Evolutionary conservation across 257 asterid species (phyloP).

Genomic region (Nicotiana undulata): DNA sequence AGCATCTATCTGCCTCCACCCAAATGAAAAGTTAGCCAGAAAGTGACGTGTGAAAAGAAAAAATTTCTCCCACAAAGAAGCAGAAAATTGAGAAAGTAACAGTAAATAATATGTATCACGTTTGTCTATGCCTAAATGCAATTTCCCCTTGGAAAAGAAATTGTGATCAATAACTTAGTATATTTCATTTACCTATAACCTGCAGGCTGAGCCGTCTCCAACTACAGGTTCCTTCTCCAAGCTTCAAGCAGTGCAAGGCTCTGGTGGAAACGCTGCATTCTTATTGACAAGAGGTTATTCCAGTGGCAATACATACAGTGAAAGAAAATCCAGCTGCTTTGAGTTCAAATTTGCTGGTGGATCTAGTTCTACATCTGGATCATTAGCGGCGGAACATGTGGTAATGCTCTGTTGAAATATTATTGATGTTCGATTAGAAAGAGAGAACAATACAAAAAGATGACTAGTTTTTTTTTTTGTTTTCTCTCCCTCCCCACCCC

Average conservation of each 20-base stretch:
- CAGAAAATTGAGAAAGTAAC: neutral
- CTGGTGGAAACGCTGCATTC: slow-evolving; percentile 41
- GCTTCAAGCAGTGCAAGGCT: slow-evolving; percentile 58
- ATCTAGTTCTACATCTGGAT: slow-evolving; percentile 45
- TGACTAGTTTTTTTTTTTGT: too few species aligned
- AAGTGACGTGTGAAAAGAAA: neutral
- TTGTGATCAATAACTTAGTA: neutral
- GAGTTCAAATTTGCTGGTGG: slow-evolving; percentile 81
- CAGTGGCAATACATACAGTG: slow-evolving; percentile 23
- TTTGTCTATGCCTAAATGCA: neutral
- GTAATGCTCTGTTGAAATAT: slow-evolving; percentile 26
- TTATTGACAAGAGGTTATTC: slow-evolving; percentile 17
- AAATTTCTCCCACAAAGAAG: neutral
- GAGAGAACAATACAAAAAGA: neutral
- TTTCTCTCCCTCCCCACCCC: too few species aligned
- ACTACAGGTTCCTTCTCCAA: slow-evolving; percentile 90
- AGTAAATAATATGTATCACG: neutral
- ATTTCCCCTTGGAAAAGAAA: neutral
- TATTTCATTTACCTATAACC: slow-evolving; percentile 2
- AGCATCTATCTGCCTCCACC: neutral
- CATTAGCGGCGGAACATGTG: slow-evolving; percentile 38
- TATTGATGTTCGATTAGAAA: neutral
- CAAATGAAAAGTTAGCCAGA: neutral
- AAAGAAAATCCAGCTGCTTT: slow-evolving; percentile 41
- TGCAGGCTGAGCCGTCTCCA: slow-evolving; percentile 98